Evolutionary conservation across 805 yeast species (phyloP).

Genomic region (Suhomyces vadensis): DNA sequence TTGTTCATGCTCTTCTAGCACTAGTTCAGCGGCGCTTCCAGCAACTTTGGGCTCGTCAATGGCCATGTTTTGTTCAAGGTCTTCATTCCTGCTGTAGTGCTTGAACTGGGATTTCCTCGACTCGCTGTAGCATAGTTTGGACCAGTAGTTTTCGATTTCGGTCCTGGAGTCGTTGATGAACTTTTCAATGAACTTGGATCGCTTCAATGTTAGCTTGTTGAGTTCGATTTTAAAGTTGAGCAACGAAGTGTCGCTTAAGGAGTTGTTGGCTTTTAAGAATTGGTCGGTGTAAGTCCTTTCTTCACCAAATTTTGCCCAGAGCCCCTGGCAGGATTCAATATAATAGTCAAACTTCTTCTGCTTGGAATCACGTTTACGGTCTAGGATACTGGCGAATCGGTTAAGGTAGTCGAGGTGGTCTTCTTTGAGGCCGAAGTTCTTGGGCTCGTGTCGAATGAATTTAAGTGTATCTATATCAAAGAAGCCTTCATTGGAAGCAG

Average conservation of each 20-base stretch:
- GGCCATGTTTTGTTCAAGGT: slow-evolving; percentile 18
- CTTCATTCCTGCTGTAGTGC: slow-evolving; percentile 28
- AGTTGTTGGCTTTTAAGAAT: slow-evolving; percentile 48
- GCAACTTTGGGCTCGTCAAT: slow-evolving; percentile 37
- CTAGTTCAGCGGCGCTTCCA: slow-evolving; percentile 48
- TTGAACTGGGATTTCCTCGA: slow-evolving; percentile 49
- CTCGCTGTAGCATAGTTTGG: slow-evolving; percentile 53
- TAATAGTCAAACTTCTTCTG: slow-evolving; percentile 39
- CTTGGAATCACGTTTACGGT: slow-evolving; percentile 31
- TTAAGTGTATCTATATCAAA: slow-evolving; percentile 40
- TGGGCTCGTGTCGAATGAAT: slow-evolving; percentile 37
- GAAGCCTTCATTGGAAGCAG: slow-evolving; percentile 25
- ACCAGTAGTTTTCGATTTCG: slow-evolving; percentile 65
- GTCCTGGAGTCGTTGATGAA: slow-evolving; percentile 64
- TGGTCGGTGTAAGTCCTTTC: slow-evolving; percentile 37
- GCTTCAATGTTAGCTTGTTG: slow-evolving; percentile 55
- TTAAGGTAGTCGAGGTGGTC: slow-evolving; percentile 34
- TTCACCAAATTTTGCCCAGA: slow-evolving; percentile 63
- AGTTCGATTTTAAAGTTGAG: slow-evolving; percentile 55
- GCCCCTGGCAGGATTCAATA: slow-evolving; percentile 40
- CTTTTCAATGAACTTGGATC: slow-evolving; percentile 63
- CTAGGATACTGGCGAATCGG: slow-evolving; percentile 32
- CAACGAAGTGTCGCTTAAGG: slow-evolving; percentile 50
- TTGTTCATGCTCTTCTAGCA: slow-evolving; percentile 62
- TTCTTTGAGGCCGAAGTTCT: slow-evolving; percentile 40